Evolutionary conservation across 2,329 filamentous ascomycete genomes (phyloP), one percentile per base, ranked within the genome.

Genomic region (Fonsecaea pedrosoi): DNA sequence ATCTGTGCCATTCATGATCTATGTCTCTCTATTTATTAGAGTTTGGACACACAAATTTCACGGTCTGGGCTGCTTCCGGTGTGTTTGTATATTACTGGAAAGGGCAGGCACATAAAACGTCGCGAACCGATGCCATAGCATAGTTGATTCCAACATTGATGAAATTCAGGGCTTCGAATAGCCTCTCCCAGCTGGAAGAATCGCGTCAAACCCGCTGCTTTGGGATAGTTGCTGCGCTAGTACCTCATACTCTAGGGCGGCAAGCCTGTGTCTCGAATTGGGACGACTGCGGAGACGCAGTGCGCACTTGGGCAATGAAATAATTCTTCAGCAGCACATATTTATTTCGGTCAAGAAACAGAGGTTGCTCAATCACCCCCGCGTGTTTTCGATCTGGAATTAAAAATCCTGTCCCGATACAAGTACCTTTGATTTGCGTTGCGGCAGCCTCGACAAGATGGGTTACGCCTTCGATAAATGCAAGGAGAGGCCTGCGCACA

Each of bases 401-500:
- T 2, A 21, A 7, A 12, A 25, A 32, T 32, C 12, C 21, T 50
- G 9, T 10, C 1, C 45, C 12, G 1, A 13, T 30, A 25, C 21
- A 10, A 18, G 10, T 18, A 50, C 21, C 25, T 34, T 7, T 30
- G 37, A 32, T n/a, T 10, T 53, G 21, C 25, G 34, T 34, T 3
- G 21, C 25, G 18, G 15, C 7, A 32, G 40, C 8, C 54, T n/a
- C 42, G 32, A 12, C 67, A 71, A 57, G 50, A 74, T 74, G 73
- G 70, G 72, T 9, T 70, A 72, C 76, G 81, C 87, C 68, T 91
- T 90, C 83, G 94, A 97, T 86, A 92, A 94, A 82, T 91, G 92
- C 84, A 89, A 92, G 75, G 92, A 97, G 82, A 87, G 95, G 80
- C 94, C 95, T 75, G 92, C 95, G 74, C 89, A 95, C 80, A 96